Base-by-base conservation (phyloP, 331 rosid species). In the Spiraea crenata region DNA sequence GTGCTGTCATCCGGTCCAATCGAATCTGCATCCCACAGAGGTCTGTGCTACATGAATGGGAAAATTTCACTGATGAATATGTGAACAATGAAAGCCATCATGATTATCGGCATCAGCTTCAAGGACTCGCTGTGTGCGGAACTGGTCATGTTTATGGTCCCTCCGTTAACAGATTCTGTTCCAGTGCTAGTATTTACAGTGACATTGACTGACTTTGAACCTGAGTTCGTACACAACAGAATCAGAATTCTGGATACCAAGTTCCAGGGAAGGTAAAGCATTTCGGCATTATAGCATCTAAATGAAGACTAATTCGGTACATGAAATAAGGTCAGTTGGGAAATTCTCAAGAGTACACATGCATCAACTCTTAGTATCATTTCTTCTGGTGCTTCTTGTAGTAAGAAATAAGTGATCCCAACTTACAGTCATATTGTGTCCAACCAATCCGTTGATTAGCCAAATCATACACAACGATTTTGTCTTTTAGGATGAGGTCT, bases 401-500 rank as follows among this genome's bases (percentile, higher is more conserved):
- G 45, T 13, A 59, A 13, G 5, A 37, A 35, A 5, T 1, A 17
- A 70, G 2, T 12, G 7, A 5, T 72, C 49, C 6, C 67, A 76
- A 83, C 96, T 87, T 85, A 89, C 90, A 89, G 78, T 89, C 85
- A 64, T 85, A 89, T 78, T 79, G 66, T 47, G 83, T 83, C 92
- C 96, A 89, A 78, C 96, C 96, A 52, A 89, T 83, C 65, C 90
- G 87, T 74, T 87, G 92, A 64, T 83, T 77, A 63, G 87, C 90
- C 73, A 89, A 74, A 83, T 89, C 92, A 76, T 87, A 89, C 59
- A 89, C 92, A 47, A 87, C 2, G 46, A 87, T 85, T 75, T 83
- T 89, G 80, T 87, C 96, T 78, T 85, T 87, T 13, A 89, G 83
- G 31, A 89, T 86, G 10, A 89, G 96, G 74, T 89, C 96, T 89